These are phyloP conservation scores for Microstegium vimineum DNA, from an alignment of 176 grass and related monocot species.

Conservation along the genomic window DNA sequence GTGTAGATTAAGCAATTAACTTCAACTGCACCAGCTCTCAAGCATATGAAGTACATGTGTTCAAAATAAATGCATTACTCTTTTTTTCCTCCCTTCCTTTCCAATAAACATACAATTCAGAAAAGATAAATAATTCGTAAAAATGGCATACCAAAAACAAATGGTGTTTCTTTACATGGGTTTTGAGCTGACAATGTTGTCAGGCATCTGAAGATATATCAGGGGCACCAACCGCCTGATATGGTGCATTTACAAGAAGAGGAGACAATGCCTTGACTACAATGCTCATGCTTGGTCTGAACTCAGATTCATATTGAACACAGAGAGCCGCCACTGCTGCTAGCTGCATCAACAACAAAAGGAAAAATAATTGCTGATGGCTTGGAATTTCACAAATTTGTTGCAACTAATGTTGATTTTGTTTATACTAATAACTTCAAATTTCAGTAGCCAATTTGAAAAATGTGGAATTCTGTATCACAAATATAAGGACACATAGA, in stretches of 20 bases:
- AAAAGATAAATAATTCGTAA: not conserved
- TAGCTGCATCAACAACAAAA: slow-evolving; percentile 40
- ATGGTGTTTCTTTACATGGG: slow-evolving; percentile 30
- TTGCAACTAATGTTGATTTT: not conserved
- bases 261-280: slow-evolving; percentile 80
- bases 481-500: not conserved
- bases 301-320: slow-evolving; percentile 73
- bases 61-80: not conserved
- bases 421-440: not conserved
- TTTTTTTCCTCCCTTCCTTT: not conserved
- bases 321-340: slow-evolving; percentile 77
- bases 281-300: slow-evolving; percentile 84
- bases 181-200: slow-evolving; percentile 9
- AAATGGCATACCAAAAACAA: slow-evolving; percentile 21
- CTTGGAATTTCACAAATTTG: slow-evolving; percentile 9
- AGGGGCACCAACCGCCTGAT: slow-evolving; percentile 19
- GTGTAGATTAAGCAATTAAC: not conserved
- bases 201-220: slow-evolving; percentile 33
- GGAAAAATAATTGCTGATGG: not conserved
- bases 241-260: slow-evolving; percentile 53
- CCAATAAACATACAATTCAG: not conserved
- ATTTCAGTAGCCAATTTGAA: not conserved
- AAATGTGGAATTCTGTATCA: slow-evolving; percentile 6
- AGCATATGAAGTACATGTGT: slow-evolving; percentile 1
- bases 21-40: not conserved